These are phyloP conservation scores for Speleostelium caveatum DNA, from an alignment of 78 protist genomes.

Conservation along the genomic window DNA sequence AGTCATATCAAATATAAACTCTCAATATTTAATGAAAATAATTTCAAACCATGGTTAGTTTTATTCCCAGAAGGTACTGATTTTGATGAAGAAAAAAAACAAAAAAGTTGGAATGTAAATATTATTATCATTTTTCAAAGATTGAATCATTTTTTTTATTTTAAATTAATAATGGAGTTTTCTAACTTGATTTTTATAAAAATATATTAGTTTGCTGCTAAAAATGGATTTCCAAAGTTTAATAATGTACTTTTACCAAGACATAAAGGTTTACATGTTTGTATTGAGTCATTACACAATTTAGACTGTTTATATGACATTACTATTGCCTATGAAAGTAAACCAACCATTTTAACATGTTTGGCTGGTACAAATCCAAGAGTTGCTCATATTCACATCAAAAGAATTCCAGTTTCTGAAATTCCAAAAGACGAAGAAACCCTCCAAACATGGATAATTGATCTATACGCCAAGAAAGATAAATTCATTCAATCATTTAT, in stretches of 20 bases:
- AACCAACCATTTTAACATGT: constrained; percentile 52
- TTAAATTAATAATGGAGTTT: background rate
- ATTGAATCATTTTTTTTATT: background rate
- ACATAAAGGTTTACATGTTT: constrained; percentile 58
- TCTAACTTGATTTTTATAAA: background rate
- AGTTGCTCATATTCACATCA: constrained; percentile 34
- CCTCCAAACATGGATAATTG: constrained; percentile 51
- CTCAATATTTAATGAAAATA: constrained; percentile 3
- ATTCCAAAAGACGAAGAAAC: constrained; percentile 37
- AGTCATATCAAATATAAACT: constrained; percentile 33
- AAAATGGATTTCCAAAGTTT: constrained; percentile 61
- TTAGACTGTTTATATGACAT: constrained; percentile 46
- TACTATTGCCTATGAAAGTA: constrained; percentile 54
- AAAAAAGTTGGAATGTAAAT: constrained; percentile 57
- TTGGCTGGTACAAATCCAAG: constrained; percentile 39
- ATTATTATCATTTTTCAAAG: background rate
- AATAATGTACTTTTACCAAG: constrained; percentile 72
- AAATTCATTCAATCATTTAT: constrained; percentile 25
- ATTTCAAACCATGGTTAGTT: constrained; percentile 40
- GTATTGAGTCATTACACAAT: constrained; percentile 7
- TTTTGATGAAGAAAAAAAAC: constrained; percentile 32
- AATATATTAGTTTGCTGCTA: constrained; percentile 27
- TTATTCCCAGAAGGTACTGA: constrained; percentile 79
- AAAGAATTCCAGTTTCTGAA: constrained; percentile 13
- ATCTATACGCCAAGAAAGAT: constrained; percentile 37